These are phyloP conservation scores for Bacidia gigantensis DNA, from an alignment of 495 filamentous ascomycete genomes.

Conservation along the genomic window DNA sequence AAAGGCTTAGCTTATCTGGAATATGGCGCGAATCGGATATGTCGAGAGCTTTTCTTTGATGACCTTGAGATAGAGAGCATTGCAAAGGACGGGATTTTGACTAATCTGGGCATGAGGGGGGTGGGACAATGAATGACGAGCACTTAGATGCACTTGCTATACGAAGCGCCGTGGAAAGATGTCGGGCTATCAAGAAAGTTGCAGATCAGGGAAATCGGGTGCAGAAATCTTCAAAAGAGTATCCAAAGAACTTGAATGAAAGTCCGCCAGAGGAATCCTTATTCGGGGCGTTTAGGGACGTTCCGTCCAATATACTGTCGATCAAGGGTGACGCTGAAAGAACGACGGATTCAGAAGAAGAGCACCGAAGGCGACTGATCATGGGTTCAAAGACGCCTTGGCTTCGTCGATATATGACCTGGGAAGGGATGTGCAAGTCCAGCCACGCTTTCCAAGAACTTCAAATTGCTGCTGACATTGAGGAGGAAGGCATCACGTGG, in stretches of 20 bases:
- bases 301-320: not conserved
- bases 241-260: not conserved
- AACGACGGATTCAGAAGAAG: constrained; percentile 10
- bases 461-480: constrained; percentile 14
- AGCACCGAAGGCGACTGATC: constrained; percentile 9
- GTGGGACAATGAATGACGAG: not conserved
- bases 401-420: constrained; percentile 10
- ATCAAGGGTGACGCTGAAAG: not conserved
- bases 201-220: constrained; percentile 9
- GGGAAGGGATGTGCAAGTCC: constrained; percentile 6
- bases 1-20: constrained; percentile 12
- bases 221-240: constrained; percentile 1
- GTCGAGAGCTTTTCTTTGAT: constrained; percentile 15
- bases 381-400: constrained; percentile 12
- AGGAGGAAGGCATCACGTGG: constrained; percentile 11
- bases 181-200: constrained; percentile 9
- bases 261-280: constrained; percentile 5
- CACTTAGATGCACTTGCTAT: constrained; percentile 11
- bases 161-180: constrained; percentile 6
- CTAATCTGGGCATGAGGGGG: constrained; percentile 5
- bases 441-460: constrained; percentile 12
- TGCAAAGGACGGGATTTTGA: constrained; percentile 9
- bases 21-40: constrained; percentile 7
- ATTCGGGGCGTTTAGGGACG: constrained; percentile 4
- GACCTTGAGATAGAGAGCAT: constrained; percentile 9